A percentile compares a stretch with the other conserved stretches of the same genome.
phyloP scores from a whole-genome alignment of 352 stramenopile species.

The Phytopythium chamaehyphon region DNA sequence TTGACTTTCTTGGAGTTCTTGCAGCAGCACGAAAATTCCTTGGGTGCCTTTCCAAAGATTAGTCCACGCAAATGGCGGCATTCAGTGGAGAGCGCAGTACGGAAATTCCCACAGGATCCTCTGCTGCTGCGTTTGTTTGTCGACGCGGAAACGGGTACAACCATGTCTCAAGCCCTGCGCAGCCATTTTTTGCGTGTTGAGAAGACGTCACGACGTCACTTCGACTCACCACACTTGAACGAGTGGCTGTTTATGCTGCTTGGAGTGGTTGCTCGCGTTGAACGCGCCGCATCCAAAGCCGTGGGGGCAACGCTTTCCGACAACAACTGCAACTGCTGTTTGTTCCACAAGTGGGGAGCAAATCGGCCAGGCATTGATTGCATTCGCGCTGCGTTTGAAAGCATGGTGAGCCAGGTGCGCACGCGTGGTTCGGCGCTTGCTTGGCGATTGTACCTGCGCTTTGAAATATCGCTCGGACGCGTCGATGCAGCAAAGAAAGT shows the following conservation, averaged over 20 bases:
- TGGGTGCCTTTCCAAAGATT: conserved; percentile 23
- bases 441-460: conserved; percentile 76
- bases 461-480: conserved; percentile 68
- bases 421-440: conserved; percentile 52
- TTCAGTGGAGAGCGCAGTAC: conserved; percentile 30
- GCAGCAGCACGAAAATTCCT: conserved; percentile 40
- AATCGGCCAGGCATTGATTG: conserved; percentile 50
- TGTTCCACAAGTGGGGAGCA: conserved; percentile 62
- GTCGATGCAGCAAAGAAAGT: conserved; percentile 66
- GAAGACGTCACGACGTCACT: conserved; percentile 40
- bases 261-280: conserved; percentile 53
- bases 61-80: conserved; percentile 53
- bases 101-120: conserved; percentile 33
- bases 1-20: conserved; percentile 53
- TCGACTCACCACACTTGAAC: conserved; percentile 54
- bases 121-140: conserved; percentile 69
- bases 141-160: conserved; percentile 65
- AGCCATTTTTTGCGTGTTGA: conserved; percentile 49
- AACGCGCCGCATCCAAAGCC: conserved; percentile 30
- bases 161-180: conserved; percentile 67
- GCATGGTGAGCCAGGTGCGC: conserved; percentile 46
- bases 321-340: no score
- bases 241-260: conserved; percentile 79
- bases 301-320: no score
- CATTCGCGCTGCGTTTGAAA: conserved; percentile 59